These are phyloP conservation scores for Entomortierella beljakovae DNA, from an alignment of 192 early-diverging fungal species.

Conservation along the genomic window DNA sequence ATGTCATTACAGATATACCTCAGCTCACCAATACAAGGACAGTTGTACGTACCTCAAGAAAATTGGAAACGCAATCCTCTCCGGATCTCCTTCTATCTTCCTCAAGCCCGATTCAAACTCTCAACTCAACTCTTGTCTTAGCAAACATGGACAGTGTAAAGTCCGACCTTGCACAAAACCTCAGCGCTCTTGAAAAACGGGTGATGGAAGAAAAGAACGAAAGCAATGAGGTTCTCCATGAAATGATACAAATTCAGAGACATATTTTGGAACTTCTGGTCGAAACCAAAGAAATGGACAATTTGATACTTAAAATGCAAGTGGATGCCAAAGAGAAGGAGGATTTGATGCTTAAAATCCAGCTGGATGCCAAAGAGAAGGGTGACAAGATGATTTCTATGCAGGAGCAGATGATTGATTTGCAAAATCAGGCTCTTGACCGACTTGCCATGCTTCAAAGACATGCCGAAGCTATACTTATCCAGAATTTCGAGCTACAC, in stretches of 20 bases:
- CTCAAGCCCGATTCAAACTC: neutral
- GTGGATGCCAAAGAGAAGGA: neutral
- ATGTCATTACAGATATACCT: too few relatives aligned
- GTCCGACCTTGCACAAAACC: neutral
- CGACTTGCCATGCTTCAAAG: neutral
- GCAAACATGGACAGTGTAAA: neutral
- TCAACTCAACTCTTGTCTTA: neutral
- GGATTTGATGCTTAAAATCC: neutral
- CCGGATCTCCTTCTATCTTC: neutral
- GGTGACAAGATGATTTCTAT: neutral
- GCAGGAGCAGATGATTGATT: neutral
- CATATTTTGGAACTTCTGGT: neutral
- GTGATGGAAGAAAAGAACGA: too few relatives aligned
- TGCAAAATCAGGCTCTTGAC: neutral
- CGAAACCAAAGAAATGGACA: neutral
- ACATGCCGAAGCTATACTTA: too few relatives aligned
- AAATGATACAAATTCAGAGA: neutral
- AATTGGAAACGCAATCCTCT: neutral
- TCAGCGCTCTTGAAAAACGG: too few relatives aligned
- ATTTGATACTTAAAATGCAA: neutral
- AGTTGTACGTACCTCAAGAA: too few relatives aligned
- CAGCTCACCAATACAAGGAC: neutral
- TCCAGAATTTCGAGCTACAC: too few relatives aligned
- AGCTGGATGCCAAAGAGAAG: neutral
- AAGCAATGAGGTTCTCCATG: too few relatives aligned